Conservation (phyloP, 2,329 filamentous ascomycete species). For the Botryosphaeria agaves region DNA sequence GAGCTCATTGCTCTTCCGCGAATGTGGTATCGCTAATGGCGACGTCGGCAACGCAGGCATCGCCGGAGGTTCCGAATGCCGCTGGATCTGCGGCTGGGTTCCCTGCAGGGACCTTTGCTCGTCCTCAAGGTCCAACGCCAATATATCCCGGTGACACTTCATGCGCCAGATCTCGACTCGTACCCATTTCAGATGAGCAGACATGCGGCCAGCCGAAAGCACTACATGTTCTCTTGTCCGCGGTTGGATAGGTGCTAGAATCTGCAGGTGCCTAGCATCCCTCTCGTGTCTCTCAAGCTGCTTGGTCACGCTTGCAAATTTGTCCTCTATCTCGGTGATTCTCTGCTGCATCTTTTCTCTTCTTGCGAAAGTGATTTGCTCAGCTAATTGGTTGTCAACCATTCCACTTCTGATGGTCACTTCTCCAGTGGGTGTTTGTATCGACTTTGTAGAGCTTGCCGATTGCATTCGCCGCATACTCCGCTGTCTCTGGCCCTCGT, state of each 20-base stretch:
- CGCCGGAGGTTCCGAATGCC: no score
- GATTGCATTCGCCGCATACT: conserved; percentile 56
- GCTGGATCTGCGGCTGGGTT: no score
- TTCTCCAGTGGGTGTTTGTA: conserved; percentile 52
- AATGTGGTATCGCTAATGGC: no score
- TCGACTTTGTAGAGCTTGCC: conserved; percentile 25
- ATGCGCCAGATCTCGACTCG: conserved; percentile 85
- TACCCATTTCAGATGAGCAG: conserved; percentile 86
- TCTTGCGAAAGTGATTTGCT: conserved; percentile 70
- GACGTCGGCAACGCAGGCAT: no score
- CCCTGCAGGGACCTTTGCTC: conserved; percentile 34
- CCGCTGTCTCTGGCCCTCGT: conserved; percentile 63
- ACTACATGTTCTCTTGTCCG: conserved; percentile 76
- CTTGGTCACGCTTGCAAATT: conserved; percentile 53
- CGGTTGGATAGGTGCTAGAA: conserved; percentile 79
- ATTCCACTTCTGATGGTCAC: conserved; percentile 55
- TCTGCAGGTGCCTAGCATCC: conserved; percentile 77
- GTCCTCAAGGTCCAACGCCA: conserved; percentile 71
- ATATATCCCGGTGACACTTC: conserved; percentile 77
- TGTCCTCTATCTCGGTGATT: conserved; percentile 68
- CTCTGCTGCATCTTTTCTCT: conserved; percentile 69
- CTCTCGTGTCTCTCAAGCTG: conserved; percentile 69
- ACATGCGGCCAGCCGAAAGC: conserved; percentile 66
- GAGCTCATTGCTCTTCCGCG: no score
- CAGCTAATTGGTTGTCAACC: conserved; percentile 66